Evolutionary conservation across 371 early-diverging fungal genomes (phyloP), one percentile per base, ranked within the genome.

Genomic region (Nematocida sp.): DNA sequence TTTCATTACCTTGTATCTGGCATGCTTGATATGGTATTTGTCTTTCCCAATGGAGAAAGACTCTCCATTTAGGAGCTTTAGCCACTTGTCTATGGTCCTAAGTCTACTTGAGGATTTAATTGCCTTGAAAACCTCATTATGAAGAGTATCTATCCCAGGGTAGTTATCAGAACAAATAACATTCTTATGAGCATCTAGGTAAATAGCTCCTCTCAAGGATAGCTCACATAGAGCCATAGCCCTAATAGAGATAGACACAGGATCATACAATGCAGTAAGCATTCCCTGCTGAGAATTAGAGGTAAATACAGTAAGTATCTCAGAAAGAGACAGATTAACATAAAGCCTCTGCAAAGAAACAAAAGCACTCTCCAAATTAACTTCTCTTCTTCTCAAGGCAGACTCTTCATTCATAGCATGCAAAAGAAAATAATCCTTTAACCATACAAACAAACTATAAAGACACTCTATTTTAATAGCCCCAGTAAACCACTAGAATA

Each of bases 401-500:
- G 60, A 70, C 45, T 70, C 74, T 4, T 70, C 74, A 13, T 27
- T 32, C 54, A 53, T 58, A 17, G 4, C 7, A 13, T 15, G 21
- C 15, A 65, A 65, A 70, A 70, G 74, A 70, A 70, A 70, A 70
- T 70, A 70, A 19, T 70, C 52, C 48, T 60, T 58, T 35, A 51
- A 9, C 43, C n/a, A n/a, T n/a, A n/a, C n/a, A n/a, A n/a, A n/a
- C n/a, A n/a, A n/a, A n/a, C n/a, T n/a, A n/a, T n/a, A n/a, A n/a
- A n/a, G n/a, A n/a, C n/a, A n/a, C n/a, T n/a, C n/a, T n/a, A n/a
- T n/a, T n/a, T n/a, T n/a, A n/a, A n/a, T n/a, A n/a, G n/a, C n/a
- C n/a, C n/a, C n/a, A n/a, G n/a, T n/a, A n/a, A n/a, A n/a, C n/a
- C n/a, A n/a, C n/a, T n/a, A n/a, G n/a, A n/a, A n/a, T n/a, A n/a